Conservation (phyloP, 176 grass and related monocot species). For the Elaeis guineensis region DNA sequence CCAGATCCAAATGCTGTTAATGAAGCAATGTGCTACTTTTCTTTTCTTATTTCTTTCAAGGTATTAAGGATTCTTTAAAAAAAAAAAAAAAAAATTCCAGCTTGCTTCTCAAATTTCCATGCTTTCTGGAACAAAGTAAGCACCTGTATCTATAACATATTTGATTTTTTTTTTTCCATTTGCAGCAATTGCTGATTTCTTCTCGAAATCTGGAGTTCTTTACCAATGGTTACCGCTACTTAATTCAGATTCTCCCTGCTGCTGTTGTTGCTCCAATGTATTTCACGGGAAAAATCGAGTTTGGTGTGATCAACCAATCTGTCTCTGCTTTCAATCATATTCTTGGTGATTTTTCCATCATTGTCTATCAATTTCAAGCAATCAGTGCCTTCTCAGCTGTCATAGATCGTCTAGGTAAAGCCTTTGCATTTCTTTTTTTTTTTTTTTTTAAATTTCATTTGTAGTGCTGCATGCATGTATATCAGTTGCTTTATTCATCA, state of each 20-base stretch:
- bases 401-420: slow-evolving; percentile 85
- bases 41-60: too few species aligned
- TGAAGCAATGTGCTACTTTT: too few species aligned
- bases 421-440: neutral
- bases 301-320: slow-evolving; percentile 98
- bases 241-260: slow-evolving; percentile 93
- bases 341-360: slow-evolving; percentile 93
- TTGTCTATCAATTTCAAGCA: slow-evolving; percentile 95
- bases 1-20: too few species aligned
- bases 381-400: slow-evolving; percentile 97
- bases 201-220: slow-evolving; percentile 96
- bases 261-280: slow-evolving; percentile 98
- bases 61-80: too few species aligned
- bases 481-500: too few species aligned
- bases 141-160: neutral
- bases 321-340: slow-evolving; percentile 98
- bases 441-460: neutral
- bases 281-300: slow-evolving; percentile 90
- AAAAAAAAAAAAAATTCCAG: too few species aligned
- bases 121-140: neutral
- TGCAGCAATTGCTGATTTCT: slow-evolving; percentile 79
- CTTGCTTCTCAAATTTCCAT: neutral
- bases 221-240: slow-evolving; percentile 86
- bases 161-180: neutral
- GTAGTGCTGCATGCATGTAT: too few species aligned